Evolutionary conservation across 768 basidiomycete genomes (phyloP).

Genomic region (Mycena filopes): DNA sequence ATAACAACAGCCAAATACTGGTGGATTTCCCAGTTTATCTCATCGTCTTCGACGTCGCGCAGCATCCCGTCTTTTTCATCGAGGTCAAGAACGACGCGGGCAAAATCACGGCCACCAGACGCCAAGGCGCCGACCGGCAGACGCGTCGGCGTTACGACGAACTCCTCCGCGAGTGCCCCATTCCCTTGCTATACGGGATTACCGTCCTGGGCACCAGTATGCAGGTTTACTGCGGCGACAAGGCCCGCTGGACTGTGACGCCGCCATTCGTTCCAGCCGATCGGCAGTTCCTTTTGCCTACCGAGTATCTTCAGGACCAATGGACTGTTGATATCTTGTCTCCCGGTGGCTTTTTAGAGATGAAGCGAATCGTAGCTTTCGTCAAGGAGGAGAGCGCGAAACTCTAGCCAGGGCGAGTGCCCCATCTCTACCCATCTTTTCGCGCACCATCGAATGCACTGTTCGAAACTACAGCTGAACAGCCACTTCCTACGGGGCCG

Average conservation of each 20-base stretch:
- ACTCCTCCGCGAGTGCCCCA: constrained; percentile 11
- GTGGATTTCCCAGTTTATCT: constrained; percentile 3
- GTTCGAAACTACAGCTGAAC: too few relatives aligned
- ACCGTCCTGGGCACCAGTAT: constrained; percentile 12
- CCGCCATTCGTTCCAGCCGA: constrained; percentile 13
- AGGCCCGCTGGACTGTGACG: constrained; percentile 9
- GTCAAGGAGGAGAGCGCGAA: constrained; percentile 10
- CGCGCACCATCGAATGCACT: too few relatives aligned
- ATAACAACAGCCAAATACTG: neutral
- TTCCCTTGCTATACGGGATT: constrained; percentile 19
- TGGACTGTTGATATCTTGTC: constrained; percentile 19
- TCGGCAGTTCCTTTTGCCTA: constrained; percentile 11
- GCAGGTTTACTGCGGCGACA: constrained; percentile 17
- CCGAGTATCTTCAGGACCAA: constrained; percentile 10
- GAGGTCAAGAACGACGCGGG: constrained; percentile 15
- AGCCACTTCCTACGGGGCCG: too few relatives aligned
- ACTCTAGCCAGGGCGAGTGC: constrained; percentile 1
- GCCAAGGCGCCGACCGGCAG: constrained; percentile 14
- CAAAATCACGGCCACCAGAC: constrained; percentile 11
- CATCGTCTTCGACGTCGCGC: constrained; percentile 15
- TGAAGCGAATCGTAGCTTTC: constrained; percentile 12
- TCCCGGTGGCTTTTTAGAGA: constrained; percentile 8
- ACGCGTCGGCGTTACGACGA: constrained; percentile 10
- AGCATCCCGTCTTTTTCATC: constrained; percentile 15
- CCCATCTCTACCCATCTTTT: too few relatives aligned